A percentile compares a stretch with the other conserved stretches of the same genome.
phyloP scores from a whole-genome alignment of 495 filamentous ascomycete species.

The Paragyromitra xinjiangensis region DNA sequence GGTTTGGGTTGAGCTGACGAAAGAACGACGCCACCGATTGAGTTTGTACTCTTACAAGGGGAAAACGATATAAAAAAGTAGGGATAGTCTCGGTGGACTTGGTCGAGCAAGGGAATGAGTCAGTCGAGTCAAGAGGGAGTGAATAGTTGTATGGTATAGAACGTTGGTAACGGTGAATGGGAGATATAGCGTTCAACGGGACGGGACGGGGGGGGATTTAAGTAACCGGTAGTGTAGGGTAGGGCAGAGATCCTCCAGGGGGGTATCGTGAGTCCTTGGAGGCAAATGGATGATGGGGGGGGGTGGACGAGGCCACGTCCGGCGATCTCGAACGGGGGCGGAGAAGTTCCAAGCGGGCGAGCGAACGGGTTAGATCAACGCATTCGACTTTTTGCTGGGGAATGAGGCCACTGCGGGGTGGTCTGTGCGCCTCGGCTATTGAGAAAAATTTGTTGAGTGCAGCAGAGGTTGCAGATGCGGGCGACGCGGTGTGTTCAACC shows the following conservation, averaged over 20 bases:
- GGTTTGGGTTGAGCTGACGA: not conserved
- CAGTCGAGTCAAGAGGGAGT: not conserved
- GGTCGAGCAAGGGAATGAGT: conserved; percentile 4
- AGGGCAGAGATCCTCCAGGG: conserved; percentile 3
- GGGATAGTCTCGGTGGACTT: not conserved
- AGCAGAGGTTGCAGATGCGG: conserved; percentile 7
- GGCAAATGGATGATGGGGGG: not conserved
- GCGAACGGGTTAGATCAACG: conserved; percentile 41
- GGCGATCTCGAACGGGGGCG: conserved; percentile 37
- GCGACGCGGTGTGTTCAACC: conserved; percentile 23
- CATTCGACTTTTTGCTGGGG: conserved; percentile 30
- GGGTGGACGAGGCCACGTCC: conserved; percentile 15
- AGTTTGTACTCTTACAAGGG: conserved; percentile 14
- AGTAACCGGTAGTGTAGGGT: conserved; percentile 28
- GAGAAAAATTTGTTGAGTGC: conserved; percentile 47
- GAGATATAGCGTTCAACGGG: conserved; percentile 24
- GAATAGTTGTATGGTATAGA: conserved; percentile 13
- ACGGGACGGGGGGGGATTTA: conserved; percentile 41
- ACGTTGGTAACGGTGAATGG: conserved; percentile 16
- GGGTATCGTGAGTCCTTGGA: not conserved
- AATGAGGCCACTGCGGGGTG: conserved; percentile 36
- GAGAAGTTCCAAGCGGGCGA: conserved; percentile 46
- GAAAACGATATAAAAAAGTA: not conserved
- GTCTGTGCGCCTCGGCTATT: conserved; percentile 48
- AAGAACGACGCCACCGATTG: conserved; percentile 27